These are phyloP conservation scores for Boletus smithii DNA, from an alignment of 1,284 basidiomycete species.

Conservation along the genomic window DNA sequence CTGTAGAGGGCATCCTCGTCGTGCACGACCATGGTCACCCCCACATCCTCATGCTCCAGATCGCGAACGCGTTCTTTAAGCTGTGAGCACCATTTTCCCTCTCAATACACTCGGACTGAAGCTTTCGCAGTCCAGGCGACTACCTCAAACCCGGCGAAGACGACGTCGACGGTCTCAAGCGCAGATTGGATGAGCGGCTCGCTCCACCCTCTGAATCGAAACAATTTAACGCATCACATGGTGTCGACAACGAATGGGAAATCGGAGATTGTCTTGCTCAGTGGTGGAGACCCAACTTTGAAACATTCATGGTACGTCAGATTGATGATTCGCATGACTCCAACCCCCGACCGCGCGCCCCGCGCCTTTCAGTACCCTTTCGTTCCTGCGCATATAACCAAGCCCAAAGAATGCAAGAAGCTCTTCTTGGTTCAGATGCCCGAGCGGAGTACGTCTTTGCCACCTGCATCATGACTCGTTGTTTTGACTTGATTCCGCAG, in stretches of 20 bases:
- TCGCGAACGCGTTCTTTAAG: constrained; percentile 98
- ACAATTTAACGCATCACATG: constrained; percentile 69
- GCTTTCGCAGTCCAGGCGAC: constrained; percentile 80
- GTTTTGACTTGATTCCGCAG: constrained; percentile 42
- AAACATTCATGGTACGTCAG: constrained; percentile 89
- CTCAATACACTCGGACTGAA: neutral
- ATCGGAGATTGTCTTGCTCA: constrained; percentile 92
- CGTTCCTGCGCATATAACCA: constrained; percentile 93
- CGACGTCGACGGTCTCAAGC: constrained; percentile 86
- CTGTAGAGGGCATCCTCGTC: constrained; percentile 94
- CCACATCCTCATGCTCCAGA: constrained; percentile 96
- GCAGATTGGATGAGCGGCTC: constrained; percentile 83
- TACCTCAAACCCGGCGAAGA: constrained; percentile 96
- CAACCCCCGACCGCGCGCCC: constrained; percentile 3
- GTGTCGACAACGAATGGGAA: constrained; percentile 88
- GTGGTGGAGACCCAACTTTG: constrained; percentile 98
- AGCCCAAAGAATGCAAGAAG: constrained; percentile 98
- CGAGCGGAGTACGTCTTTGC: constrained; percentile 69
- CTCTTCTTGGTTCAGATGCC: constrained; percentile 95
- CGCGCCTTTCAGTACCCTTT: constrained; percentile 79
- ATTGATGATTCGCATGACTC: neutral
- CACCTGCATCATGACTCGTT: neutral
- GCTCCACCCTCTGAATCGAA: constrained; percentile 66
- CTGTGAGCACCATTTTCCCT: constrained; percentile 53
- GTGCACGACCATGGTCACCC: constrained; percentile 94